Percentiles rank a stretch among this genome's conserved stretches.
phyloP scores from a whole-genome alignment of 805 yeast species.

The Wickerhamomyces ciferrii region DNA sequence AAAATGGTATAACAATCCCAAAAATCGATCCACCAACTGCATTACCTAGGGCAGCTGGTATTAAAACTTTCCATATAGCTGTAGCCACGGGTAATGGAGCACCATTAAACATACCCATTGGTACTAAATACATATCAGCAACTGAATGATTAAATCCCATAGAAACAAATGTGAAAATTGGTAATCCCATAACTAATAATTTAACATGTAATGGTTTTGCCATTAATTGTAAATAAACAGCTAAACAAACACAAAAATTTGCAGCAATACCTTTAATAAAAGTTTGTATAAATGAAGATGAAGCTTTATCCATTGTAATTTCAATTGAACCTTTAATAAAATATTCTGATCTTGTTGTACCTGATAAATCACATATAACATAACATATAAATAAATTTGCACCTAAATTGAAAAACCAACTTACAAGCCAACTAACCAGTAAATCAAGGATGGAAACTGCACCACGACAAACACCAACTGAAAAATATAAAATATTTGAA shows the following conservation, averaged over 20 bases:
- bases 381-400: constrained; percentile 63
- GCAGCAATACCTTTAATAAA: constrained; percentile 71
- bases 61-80: constrained; percentile 66
- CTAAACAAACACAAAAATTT: constrained; percentile 71
- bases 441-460: constrained; percentile 66
- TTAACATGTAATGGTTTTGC: constrained; percentile 79
- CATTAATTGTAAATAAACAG: constrained; percentile 71
- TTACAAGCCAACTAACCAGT: constrained; percentile 57
- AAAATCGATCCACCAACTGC: constrained; percentile 74
- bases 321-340: constrained; percentile 44
- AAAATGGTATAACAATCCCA: constrained; percentile 63
- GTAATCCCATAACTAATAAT: constrained; percentile 54
- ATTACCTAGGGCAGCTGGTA: constrained; percentile 73
- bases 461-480: constrained; percentile 62
- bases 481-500: constrained; percentile 66
- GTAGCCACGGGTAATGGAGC: constrained; percentile 58
- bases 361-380: constrained; percentile 54
- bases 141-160: constrained; percentile 78
- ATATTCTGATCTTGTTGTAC: constrained; percentile 34
- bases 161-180: constrained; percentile 73
- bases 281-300: constrained; percentile 51
- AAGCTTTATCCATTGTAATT: constrained; percentile 38
- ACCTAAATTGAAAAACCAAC: constrained; percentile 63
- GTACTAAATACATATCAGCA: constrained; percentile 73
- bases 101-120: constrained; percentile 63